phyloP scores from a whole-genome alignment of 257 asterid species.

The Lantana camara region DNA sequence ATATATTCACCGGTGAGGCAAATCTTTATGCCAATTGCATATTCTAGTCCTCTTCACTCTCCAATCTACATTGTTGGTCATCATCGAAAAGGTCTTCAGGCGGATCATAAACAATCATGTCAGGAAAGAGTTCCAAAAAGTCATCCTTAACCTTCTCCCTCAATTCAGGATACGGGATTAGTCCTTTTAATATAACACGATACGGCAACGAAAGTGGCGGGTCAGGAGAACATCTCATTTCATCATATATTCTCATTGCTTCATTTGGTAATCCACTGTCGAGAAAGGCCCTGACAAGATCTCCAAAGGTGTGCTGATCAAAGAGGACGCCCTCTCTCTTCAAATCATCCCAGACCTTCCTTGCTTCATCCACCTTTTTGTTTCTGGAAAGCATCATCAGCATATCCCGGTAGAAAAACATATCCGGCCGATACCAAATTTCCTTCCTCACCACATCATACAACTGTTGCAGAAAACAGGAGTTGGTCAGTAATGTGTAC shows the following conservation, averaged over 20 bases:
- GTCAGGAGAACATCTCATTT: constrained; percentile 82
- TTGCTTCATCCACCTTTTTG: constrained; percentile 63
- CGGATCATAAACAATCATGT: constrained; percentile 78
- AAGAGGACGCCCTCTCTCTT: constrained; percentile 76
- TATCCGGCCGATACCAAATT: constrained; percentile 92
- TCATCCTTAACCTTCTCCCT: constrained; percentile 92
- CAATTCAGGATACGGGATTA: constrained; percentile 73
- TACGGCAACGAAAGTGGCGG: constrained; percentile 79
- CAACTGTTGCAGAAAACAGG: constrained; percentile 41
- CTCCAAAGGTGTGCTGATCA: constrained; percentile 96
- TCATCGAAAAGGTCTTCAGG: constrained; percentile 76
- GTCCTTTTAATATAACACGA: constrained; percentile 86
- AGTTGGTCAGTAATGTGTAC: constrained; percentile 9
- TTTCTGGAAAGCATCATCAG: constrained; percentile 95
- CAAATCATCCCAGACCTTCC: constrained; percentile 78
- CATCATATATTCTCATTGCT: constrained; percentile 84
- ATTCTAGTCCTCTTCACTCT: constrained; percentile 51
- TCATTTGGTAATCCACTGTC: constrained; percentile 64
- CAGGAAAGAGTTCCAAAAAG: constrained; percentile 83
- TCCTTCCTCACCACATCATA: constrained; percentile 81
- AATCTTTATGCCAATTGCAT: constrained; percentile 7
- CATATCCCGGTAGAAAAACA: constrained; percentile 94
- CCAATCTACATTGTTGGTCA: constrained; percentile 47
- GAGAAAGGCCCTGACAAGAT: constrained; percentile 80
- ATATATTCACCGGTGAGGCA: not conserved